Evolutionary conservation across 306 rosid genomes (phyloP).

Genomic region (Myrica gale): DNA sequence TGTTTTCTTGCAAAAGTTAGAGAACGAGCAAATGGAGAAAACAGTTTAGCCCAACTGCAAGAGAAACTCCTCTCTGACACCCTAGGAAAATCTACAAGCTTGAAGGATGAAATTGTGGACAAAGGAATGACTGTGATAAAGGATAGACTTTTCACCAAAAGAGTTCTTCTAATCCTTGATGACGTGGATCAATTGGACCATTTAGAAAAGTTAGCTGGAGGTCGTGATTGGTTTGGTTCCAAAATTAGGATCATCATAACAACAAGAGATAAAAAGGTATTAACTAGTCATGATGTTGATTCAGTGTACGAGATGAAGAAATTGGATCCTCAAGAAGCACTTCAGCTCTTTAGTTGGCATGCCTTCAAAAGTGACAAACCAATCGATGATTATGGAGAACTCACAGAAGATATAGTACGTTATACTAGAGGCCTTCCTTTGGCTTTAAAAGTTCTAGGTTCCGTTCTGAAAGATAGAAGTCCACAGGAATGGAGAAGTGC

Average conservation of each 20-base stretch:
- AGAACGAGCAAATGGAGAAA: slow-evolving; percentile 13
- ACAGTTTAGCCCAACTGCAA: slow-evolving; percentile 27
- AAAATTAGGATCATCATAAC: slow-evolving; percentile 35
- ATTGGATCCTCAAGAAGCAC: slow-evolving; percentile 24
- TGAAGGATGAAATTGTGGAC: slow-evolving; percentile 5
- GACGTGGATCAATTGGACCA: slow-evolving; percentile 24
- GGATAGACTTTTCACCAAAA: slow-evolving; percentile 16
- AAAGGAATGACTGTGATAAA: slow-evolving; percentile 11
- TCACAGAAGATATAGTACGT: slow-evolving; percentile 2
- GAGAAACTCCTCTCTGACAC: slow-evolving; percentile 8
- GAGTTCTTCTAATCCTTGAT: slow-evolving; percentile 33
- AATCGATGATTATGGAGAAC: slow-evolving; percentile 7
- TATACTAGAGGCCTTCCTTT: slow-evolving; percentile 39
- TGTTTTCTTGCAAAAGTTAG: slow-evolving; percentile 30
- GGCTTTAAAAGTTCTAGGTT: slow-evolving; percentile 32
- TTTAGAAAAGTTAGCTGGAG: slow-evolving; percentile 28
- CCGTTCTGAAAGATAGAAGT: slow-evolving; percentile 28
- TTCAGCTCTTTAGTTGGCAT: slow-evolving; percentile 26
- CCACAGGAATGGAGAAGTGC: slow-evolving; percentile 31
- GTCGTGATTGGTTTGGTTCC: slow-evolving; percentile 33
- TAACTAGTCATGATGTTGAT: neutral
- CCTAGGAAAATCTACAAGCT: neutral
- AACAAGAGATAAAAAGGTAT: slow-evolving; percentile 32
- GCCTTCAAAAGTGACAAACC: slow-evolving; percentile 24
- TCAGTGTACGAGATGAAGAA: slow-evolving; percentile 2